These are phyloP conservation scores for Periconia sp. DNA, from an alignment of 2,329 filamentous ascomycete species.

Conservation along the genomic window DNA sequence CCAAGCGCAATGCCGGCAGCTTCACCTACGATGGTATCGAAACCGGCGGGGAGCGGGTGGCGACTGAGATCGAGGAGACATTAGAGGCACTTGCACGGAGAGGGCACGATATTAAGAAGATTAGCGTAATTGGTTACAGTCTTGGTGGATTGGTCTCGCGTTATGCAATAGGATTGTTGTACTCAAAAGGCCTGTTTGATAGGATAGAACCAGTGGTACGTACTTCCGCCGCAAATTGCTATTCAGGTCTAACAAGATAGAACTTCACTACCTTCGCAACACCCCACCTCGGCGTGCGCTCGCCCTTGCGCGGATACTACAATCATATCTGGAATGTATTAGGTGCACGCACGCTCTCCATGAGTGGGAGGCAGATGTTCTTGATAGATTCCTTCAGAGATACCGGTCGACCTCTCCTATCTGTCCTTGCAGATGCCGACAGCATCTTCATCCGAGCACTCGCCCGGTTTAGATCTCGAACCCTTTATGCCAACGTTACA, in stretches of 20 bases:
- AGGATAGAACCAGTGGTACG: constrained; percentile 77
- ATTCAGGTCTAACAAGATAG: constrained; percentile 47
- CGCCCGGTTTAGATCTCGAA: constrained; percentile 74
- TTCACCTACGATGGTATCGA: constrained; percentile 74
- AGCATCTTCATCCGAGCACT: constrained; percentile 87
- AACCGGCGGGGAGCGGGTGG: constrained; percentile 70
- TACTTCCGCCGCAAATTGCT: constrained; percentile 40
- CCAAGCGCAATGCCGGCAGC: constrained; percentile 74
- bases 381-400: constrained; percentile 84
- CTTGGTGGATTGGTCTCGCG: constrained; percentile 85
- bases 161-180: constrained; percentile 84
- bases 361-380: constrained; percentile 86
- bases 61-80: constrained; percentile 67
- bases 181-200: constrained; percentile 81
- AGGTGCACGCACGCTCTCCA: constrained; percentile 79
- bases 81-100: constrained; percentile 60
- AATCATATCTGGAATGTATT: constrained; percentile 73
- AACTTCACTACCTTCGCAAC: constrained; percentile 95
- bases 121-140: constrained; percentile 90
- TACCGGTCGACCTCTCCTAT: constrained; percentile 79
- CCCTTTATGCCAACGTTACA: constrained; percentile 82
- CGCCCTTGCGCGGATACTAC: constrained; percentile 50
- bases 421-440: constrained; percentile 79
- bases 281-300: constrained; percentile 67
- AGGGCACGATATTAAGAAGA: constrained; percentile 76